Percentiles rank a stretch among this genome's conserved stretches.
Evolutionary conservation across 1,139 yeast species (phyloP).

Genomic region (Lodderomyces orthopsilosis): DNA sequence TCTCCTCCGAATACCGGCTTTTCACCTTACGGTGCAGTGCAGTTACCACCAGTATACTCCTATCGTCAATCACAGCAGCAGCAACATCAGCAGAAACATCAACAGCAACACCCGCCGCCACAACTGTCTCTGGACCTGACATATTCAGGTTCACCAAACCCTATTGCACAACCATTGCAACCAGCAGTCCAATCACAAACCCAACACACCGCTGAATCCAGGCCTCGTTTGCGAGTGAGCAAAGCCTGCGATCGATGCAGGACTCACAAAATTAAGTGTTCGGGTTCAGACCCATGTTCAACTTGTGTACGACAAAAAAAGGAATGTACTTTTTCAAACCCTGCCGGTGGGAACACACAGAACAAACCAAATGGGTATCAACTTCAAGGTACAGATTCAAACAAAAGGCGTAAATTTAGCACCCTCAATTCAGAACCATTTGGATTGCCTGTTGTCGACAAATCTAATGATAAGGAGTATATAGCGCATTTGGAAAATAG

Average conservation of each 20-base stretch:
- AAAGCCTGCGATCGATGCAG: slow-evolving; percentile 64
- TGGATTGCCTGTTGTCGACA: slow-evolving; percentile 20
- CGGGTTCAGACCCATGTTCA: slow-evolving; percentile 55
- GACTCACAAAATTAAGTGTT: slow-evolving; percentile 59
- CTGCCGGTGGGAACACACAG: background rate
- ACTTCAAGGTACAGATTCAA: background rate
- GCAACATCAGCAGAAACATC: slow-evolving; percentile 6
- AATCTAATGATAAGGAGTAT: slow-evolving; percentile 20
- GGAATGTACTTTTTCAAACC: slow-evolving; percentile 32
- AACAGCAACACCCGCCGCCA: slow-evolving; percentile 1
- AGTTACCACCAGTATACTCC: slow-evolving; percentile 8
- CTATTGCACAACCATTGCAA: slow-evolving; percentile 3
- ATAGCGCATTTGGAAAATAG: slow-evolving; percentile 38
- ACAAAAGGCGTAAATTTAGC: slow-evolving; percentile 13
- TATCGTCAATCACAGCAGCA: slow-evolving; percentile 6
- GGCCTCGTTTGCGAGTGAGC: slow-evolving; percentile 43
- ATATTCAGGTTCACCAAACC: slow-evolving; percentile 2
- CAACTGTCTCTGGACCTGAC: background rate
- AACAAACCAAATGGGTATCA: background rate
- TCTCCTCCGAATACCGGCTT: background rate
- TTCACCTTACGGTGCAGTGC: slow-evolving; percentile 5
- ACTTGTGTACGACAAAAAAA: slow-evolving; percentile 46
- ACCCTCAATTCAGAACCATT: slow-evolving; percentile 15
- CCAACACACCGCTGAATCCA: slow-evolving; percentile 4
- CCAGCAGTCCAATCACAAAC: slow-evolving; percentile 1